Conservation (phyloP, 768 basidiomycete species). For the Kwoniella sp. region DNA sequence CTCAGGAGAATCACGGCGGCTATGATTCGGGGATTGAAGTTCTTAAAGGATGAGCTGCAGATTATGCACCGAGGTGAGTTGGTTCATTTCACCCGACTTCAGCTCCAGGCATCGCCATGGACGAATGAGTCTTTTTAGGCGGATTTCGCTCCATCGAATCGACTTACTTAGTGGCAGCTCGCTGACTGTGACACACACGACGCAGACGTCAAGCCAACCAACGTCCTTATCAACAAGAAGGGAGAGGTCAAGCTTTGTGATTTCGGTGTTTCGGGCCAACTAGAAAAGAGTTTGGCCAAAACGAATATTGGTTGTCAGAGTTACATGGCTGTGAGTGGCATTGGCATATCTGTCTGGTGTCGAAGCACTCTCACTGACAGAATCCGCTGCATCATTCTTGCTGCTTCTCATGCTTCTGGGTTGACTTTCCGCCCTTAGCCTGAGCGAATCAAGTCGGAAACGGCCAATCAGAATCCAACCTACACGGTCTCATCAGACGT, state of each 20-base stretch:
- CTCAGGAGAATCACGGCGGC: slow-evolving; percentile 75
- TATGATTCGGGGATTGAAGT: slow-evolving; percentile 87
- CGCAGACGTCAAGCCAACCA: slow-evolving; percentile 88
- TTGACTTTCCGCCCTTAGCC: slow-evolving; percentile 62
- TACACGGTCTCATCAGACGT: slow-evolving; percentile 97
- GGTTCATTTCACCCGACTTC: too few species aligned
- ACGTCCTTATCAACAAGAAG: slow-evolving; percentile 82
- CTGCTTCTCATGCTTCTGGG: too few species aligned
- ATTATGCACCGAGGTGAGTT: slow-evolving; percentile 71
- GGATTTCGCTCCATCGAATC: too few species aligned
- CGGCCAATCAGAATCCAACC: slow-evolving; percentile 76
- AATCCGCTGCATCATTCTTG: neutral
- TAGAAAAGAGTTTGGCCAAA: slow-evolving; percentile 93
- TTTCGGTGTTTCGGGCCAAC: slow-evolving; percentile 97
- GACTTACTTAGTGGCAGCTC: too few species aligned
- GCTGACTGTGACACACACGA: too few species aligned
- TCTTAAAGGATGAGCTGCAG: slow-evolving; percentile 91
- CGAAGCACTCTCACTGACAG: slow-evolving; percentile 10
- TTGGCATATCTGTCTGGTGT: neutral
- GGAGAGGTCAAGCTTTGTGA: slow-evolving; percentile 95
- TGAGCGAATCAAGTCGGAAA: slow-evolving; percentile 94
- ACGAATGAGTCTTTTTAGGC: too few species aligned
- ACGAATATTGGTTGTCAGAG: slow-evolving; percentile 98
- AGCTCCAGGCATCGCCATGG: too few species aligned
- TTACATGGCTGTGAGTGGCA: slow-evolving; percentile 86